Evolutionary conservation across 2,329 filamentous ascomycete genomes (phyloP).

Genomic region (Bertia moriformis): DNA sequence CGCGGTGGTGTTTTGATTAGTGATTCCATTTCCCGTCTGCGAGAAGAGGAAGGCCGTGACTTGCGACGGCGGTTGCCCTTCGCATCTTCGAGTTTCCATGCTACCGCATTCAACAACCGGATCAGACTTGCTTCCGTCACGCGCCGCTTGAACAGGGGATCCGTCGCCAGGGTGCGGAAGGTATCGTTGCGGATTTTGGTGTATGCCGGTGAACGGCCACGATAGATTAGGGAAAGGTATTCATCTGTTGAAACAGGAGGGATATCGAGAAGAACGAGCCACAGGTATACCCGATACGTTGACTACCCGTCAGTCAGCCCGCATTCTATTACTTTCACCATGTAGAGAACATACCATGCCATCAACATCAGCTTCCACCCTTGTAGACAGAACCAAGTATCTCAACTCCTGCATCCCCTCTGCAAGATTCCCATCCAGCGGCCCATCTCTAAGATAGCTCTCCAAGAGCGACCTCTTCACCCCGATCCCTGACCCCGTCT

Average conservation of each 20-base stretch:
- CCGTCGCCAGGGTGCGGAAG: constrained; percentile 88
- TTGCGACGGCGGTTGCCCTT: constrained; percentile 30
- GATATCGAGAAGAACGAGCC: constrained; percentile 84
- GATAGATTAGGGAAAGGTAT: constrained; percentile 81
- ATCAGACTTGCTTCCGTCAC: constrained; percentile 94
- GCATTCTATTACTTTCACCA: constrained; percentile 65
- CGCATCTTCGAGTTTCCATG: constrained; percentile 81
- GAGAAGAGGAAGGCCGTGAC: constrained; percentile 12
- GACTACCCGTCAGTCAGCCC: constrained; percentile 86
- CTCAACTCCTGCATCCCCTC: constrained; percentile 23
- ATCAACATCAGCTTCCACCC: constrained; percentile 29
- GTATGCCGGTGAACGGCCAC: constrained; percentile 86
- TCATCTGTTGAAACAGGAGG: constrained; percentile 72
- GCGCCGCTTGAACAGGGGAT: constrained; percentile 87
- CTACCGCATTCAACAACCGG: constrained; percentile 82
- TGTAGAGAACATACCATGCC: constrained; percentile 32
- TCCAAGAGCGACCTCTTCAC: constrained; percentile 29
- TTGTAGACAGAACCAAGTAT: constrained; percentile 26
- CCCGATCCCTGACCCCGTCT: constrained; percentile 22
- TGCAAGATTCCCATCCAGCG: constrained; percentile 26
- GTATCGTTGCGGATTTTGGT: constrained; percentile 97
- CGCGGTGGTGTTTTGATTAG: constrained; percentile 12
- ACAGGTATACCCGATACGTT: constrained; percentile 82
- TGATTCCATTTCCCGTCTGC: constrained; percentile 18
- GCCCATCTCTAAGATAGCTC: constrained; percentile 37